Conservation (phyloP, 208 protist species). For the Wallacemonas sp. region DNA sequence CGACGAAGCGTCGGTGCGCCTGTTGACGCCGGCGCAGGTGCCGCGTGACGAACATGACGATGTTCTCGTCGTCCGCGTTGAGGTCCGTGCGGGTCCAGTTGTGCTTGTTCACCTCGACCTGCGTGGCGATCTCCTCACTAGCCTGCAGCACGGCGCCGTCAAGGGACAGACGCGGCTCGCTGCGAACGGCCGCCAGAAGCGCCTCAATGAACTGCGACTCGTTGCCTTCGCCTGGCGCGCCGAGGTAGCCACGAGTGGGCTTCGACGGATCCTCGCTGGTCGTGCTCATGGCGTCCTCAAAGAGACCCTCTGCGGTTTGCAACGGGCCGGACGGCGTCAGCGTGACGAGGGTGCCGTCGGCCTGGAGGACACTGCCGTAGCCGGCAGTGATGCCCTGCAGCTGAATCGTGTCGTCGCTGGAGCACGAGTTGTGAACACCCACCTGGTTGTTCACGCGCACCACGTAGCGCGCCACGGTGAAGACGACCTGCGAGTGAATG, state of each 20-base stretch:
- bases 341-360: slow-evolving; percentile 51
- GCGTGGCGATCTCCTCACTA: slow-evolving; percentile 35
- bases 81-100: slow-evolving; percentile 81
- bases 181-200: slow-evolving; percentile 32
- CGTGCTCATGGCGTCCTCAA: not conserved
- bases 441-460: slow-evolving; percentile 81
- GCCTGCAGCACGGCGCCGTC: slow-evolving; percentile 62
- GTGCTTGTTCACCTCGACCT: slow-evolving; percentile 25
- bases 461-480: slow-evolving; percentile 56
- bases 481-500: slow-evolving; percentile 34
- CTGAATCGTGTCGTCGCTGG: slow-evolving; percentile 66
- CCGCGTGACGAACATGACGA: slow-evolving; percentile 68
- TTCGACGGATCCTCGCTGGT: not conserved
- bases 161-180: slow-evolving; percentile 50
- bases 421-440: slow-evolving; percentile 65
- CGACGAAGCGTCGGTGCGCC: slow-evolving; percentile 69
- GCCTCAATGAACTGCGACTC: slow-evolving; percentile 13
- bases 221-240: slow-evolving; percentile 19
- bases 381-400: slow-evolving; percentile 32
- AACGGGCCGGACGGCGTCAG: slow-evolving; percentile 57
- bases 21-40: slow-evolving; percentile 66
- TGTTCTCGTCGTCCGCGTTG: slow-evolving; percentile 73
- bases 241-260: slow-evolving; percentile 5
- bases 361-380: slow-evolving; percentile 41
- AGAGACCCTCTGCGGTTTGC: slow-evolving; percentile 27